Evolutionary conservation across 1,284 basidiomycete genomes (phyloP), one percentile per base, ranked within the genome.

Genomic region (Coniferiporia sulphurascens): DNA sequence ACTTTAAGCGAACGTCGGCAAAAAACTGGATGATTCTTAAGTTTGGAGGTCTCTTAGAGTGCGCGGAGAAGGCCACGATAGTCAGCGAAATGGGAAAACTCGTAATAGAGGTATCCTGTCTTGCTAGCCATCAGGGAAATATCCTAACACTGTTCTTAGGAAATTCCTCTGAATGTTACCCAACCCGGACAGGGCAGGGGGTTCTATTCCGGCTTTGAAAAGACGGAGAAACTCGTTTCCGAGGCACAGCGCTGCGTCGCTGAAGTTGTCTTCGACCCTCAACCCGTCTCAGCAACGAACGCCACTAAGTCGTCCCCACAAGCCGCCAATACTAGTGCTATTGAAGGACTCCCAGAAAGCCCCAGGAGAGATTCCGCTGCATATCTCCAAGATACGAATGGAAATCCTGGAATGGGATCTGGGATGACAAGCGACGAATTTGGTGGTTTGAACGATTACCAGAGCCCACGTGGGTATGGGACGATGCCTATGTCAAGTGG

Each of bases 21-120:
- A 85, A 83, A 64, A 79, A 83, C 58, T 92, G 89, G 72, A 84
- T 97, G 78, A 84, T 84, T 1, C 76, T 92, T 68, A 96, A 96
- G 76, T 95, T 95, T 68, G 93, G 92, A 34, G 93, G 91, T 1
- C 73, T 97, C 48, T 74, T 88, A 60, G 95, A 97, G 73, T 86
- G 86, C 59, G 91, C 88, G 50, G 91, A 95, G 73, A 95, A 93
- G 74, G 86, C 92, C 62, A 77, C 77, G 34, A 90, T 96, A 65
- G 80, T 87, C 41, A 92, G 87, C 32, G 89, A 95, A 65, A 79
- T 86, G 48, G 94, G 93, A 8, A 93, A 90, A 70, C 79, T 87
- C 10, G 75, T 95, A 19, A 80, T 92, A 51, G 79, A 87, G 62
- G 87, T 84, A 69, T 63, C 80, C 73, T 19, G n/a, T 56, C 8